Percentiles rank a stretch among this genome's conserved stretches.
phyloP scores from a whole-genome alignment of 306 rosid species.

The Sindora glabra region DNA sequence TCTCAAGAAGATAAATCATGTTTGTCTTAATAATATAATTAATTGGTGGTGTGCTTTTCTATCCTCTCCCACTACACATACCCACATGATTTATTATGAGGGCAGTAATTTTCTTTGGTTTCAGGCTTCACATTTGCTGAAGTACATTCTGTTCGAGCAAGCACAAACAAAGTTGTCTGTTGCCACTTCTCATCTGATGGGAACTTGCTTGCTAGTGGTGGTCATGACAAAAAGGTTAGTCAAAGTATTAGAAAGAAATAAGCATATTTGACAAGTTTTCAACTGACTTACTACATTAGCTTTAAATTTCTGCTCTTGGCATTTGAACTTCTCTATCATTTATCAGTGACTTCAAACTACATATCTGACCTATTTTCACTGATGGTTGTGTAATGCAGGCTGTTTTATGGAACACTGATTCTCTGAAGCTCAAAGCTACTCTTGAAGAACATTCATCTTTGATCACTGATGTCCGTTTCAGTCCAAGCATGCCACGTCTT shows the following conservation, averaged over 20 bases:
- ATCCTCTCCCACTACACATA: no score
- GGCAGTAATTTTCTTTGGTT: constrained; percentile 18
- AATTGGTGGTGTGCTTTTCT: no score
- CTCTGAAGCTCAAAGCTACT: constrained; percentile 57
- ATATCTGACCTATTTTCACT: background rate
- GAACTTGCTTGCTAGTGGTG: constrained; percentile 90
- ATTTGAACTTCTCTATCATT: background rate
- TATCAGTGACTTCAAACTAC: constrained; percentile 4
- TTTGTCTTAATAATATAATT: no score
- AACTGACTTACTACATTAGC: no score
- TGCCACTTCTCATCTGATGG: constrained; percentile 99
- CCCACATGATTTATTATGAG: constrained; percentile 1
- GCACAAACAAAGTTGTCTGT: constrained; percentile 69
- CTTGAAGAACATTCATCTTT: constrained; percentile 83
- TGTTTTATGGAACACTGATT: constrained; percentile 80
- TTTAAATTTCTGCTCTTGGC: no score
- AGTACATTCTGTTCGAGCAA: constrained; percentile 62
- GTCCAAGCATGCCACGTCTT: constrained; percentile 81
- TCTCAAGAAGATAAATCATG: no score
- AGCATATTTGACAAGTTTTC: background rate
- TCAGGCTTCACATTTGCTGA: constrained; percentile 79
- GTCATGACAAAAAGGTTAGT: constrained; percentile 92
- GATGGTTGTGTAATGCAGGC: constrained; percentile 46
- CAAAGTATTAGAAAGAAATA: background rate
- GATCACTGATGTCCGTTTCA: constrained; percentile 93